Base-by-base conservation (phyloP, 108 stramenopile genomes). In the Nannochloropsis salina region DNA sequence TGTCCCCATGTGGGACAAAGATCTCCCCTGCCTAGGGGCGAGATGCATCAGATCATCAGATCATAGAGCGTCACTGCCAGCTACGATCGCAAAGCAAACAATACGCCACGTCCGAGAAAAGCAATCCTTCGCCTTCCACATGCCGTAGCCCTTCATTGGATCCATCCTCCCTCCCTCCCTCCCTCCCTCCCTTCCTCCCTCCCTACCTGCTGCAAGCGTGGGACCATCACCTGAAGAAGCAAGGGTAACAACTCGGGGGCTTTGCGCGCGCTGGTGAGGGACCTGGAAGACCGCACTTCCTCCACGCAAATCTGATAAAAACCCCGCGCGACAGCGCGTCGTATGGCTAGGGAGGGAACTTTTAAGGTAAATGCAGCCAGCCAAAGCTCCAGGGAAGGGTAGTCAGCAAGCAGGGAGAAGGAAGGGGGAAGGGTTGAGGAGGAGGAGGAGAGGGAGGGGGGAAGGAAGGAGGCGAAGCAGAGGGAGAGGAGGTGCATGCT, bases 131-230 rank as follows among this genome's bases (percentile, higher is more conserved):
- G n/a, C n/a, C n/a, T n/a, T n/a, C n/a, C n/a, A n/a, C n/a, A n/a
- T n/a, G n/a, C n/a, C n/a, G n/a, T n/a, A n/a, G n/a, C n/a, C n/a
- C n/a, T n/a, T n/a, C n/a, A n/a, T n/a, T n/a, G n/a, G n/a, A n/a
- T n/a, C n/a, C n/a, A n/a, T n/a, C n/a, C n/a, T n/a, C n/a, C n/a
- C 12, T 12, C 47, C 47, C 47, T 12, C 12, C 47, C 12, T 51
- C 47, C 47, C 47, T 51, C 47, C 47, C 47, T 51, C 47, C 47
- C 47, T 51, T 12, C 47, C 47, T 51, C 47, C 47, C 47, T 51
- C 47, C 12, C 12, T 51, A 51, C 47, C 47, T 51, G 47, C 9
- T 51, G 47, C 47, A 51, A 9, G 10, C 47, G 9, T 12, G 47
- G 47, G 9, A 12, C 47, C 47, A 51, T 51, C 47, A 51, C 47